A percentile compares a stretch with the other conserved stretches of the same genome.
Conservation (phyloP, 345 rosid species). For the Syzygium grande region DNA sequence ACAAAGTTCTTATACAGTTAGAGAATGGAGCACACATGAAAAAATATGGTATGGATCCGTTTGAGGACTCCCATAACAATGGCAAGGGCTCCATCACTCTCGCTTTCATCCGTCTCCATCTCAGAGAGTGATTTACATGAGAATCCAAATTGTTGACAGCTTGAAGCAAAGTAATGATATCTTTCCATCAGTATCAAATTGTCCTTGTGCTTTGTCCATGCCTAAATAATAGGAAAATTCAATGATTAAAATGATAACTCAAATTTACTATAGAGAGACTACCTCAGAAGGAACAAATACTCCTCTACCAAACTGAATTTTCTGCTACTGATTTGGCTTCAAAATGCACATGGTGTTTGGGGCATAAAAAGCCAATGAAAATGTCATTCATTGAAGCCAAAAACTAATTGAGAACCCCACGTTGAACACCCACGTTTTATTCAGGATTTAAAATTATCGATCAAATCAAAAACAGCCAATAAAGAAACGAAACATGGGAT, state of each 20-base stretch:
- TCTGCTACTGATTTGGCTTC: not conserved
- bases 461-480: not conserved
- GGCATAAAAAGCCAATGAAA: not conserved
- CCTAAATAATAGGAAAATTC: constrained; percentile 19
- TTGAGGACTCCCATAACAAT: constrained; percentile 49
- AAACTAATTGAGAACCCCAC: not conserved
- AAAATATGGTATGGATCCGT: constrained; percentile 51
- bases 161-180: constrained; percentile 85
- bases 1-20: not conserved
- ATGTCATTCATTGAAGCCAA: not conserved
- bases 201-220: constrained; percentile 77
- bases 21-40: constrained; percentile 31
- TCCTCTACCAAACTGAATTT: not conserved
- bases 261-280: not conserved
- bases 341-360: not conserved
- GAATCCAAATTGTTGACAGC: constrained; percentile 84
- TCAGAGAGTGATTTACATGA: constrained; percentile 60
- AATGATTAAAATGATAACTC: not conserved
- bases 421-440: not conserved
- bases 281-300: not conserved
- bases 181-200: constrained; percentile 88
- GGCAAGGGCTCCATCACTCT: constrained; percentile 73
- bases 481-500: not conserved
- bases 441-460: not conserved
- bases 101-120: constrained; percentile 69